phyloP scores from a whole-genome alignment of 108 stramenopile genomes.

The Bacterosira constricta region DNA sequence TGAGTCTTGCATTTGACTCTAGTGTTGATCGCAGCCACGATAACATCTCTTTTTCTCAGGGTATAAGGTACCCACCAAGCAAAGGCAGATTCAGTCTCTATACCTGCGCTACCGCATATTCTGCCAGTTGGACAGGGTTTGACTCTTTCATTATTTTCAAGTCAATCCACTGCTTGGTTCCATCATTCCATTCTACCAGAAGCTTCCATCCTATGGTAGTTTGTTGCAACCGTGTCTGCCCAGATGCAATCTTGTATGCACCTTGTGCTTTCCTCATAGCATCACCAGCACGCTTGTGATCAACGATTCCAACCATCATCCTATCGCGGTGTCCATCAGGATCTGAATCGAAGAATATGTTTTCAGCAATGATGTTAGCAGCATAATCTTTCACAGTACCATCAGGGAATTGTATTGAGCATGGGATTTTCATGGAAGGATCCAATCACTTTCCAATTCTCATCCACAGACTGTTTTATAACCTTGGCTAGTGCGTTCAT shows the following conservation, averaged over 20 bases:
- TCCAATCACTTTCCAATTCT: conserved; percentile 33
- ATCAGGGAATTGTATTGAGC: conserved; percentile 59
- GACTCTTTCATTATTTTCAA: conserved; percentile 56
- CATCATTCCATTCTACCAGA: too few relatives aligned
- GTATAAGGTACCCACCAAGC: conserved; percentile 46
- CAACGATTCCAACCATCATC: conserved; percentile 56
- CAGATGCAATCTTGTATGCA: too few relatives aligned
- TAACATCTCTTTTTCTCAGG: conserved; percentile 22
- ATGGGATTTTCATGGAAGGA: conserved; percentile 35
- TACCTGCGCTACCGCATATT: conserved; percentile 52
- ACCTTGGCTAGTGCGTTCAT: conserved; percentile 37
- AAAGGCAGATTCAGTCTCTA: conserved; percentile 45
- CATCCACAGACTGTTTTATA: conserved; percentile 7
- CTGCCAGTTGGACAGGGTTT: conserved; percentile 56
- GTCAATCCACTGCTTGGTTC: too few relatives aligned
- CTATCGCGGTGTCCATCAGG: conserved; percentile 56
- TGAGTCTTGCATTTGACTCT: background rate
- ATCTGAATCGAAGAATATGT: too few relatives aligned
- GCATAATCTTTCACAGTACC: conserved; percentile 40
- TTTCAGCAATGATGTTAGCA: too few relatives aligned
- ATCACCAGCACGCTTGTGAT: too few relatives aligned
- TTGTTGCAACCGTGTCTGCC: conserved; percentile 4
- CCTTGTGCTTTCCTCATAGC: too few relatives aligned
- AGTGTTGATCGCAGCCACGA: conserved; percentile 23
- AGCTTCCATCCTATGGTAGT: too few relatives aligned